Base-by-base conservation (phyloP, 495 filamentous ascomycete genomes). In the Aspergillus ostianus region DNA sequence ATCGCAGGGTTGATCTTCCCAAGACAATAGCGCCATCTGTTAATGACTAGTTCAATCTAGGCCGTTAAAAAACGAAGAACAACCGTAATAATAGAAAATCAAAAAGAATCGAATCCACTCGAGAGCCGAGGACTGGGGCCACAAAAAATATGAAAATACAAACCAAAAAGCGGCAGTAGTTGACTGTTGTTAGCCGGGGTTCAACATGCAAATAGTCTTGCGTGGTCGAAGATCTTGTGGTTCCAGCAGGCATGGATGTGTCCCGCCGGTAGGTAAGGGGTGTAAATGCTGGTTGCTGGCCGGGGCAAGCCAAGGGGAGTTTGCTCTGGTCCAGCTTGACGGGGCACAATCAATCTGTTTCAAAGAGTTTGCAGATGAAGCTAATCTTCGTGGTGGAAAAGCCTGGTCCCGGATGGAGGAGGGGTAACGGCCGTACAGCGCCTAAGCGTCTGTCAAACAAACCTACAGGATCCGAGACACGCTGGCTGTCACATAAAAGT, bases 1-100 rank as follows among this genome's bases (percentile, higher is more conserved):
- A 63, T 63, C 53, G 57, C 20, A 64, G 27, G 26, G 54, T 45
- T 60, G 62, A 64, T 64, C 62, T 46, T 44, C 54, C 45, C 15
- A 57, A 36, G 21, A 44, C 47, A 52, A 45, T 61, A 61, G 60
- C 55, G 60, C 46, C 56, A 63, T 58, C 60, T 54, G 47, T 30
- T 36, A 23, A 27, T 55, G 41, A 47, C 36, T 41, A 58, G 44
- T 46, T 27, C 21, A 36, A 54, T 19, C 49, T 23, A 58, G 56
- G 21, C 48, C 17, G 41, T 17, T 10, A 27, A 52, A 49, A 27
- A 51, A 26, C 5, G 6, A 27, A 27, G 10, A 29, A 51, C n/a
- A n/a, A n/a, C n/a, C n/a, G n/a, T 50, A 21, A 50, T 19, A 10
- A 21, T n/a, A 17, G n/a, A 17, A 21, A 17, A n/a, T n/a, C 13